Evolutionary conservation across 345 rosid species (phyloP), one percentile per base, ranked within the genome.

Genomic region (Lepidium africanum): DNA sequence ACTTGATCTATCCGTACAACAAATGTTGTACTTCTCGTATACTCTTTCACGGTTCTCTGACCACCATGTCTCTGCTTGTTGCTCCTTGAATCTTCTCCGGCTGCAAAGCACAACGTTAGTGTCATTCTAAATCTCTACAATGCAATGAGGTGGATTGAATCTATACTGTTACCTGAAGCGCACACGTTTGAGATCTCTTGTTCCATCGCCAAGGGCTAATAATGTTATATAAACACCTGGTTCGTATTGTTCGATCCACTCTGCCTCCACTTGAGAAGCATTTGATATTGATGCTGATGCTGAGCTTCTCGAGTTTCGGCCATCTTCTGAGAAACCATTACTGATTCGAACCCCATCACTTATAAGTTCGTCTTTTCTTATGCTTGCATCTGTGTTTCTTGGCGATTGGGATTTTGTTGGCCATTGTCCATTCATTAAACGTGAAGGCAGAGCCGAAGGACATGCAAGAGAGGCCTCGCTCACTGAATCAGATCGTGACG

Each of bases 51-150:
- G 96, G 61, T 94, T 94, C 82, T 94, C 97, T 10, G 93, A 86
- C 99, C 99, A 94, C 97, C 99, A 94, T 0, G 81, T 78, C 77
- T 91, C 92, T 8, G 97, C 99, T 72, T 94, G 96, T 54, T 94
- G 95, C 84, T 94, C 99, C 17, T 83, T 90, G 55, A 89, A 94
- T 81, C 91, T 89, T 83, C 91, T 81, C 66, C 96, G 96, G 73
- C 96, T 91, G 85, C 82, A 80, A 16, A 73, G 53, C 21, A 60
- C 7, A 49, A 58, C 13, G 41, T 25, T 64, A 7, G 47, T 63
- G 35, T 39, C 25, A 25, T 14, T 63, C 13, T 46, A 8, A 0
- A 41, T 42, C 38, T 46, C 47, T 58, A 65, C 10, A 47, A 48
- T n/a, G 38, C 21, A 63, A 11, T 15, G 16, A 30, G 50, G 41